Evolutionary conservation across 371 early-diverging fungal genomes (phyloP).

Genomic region (Mucor saturninus): DNA sequence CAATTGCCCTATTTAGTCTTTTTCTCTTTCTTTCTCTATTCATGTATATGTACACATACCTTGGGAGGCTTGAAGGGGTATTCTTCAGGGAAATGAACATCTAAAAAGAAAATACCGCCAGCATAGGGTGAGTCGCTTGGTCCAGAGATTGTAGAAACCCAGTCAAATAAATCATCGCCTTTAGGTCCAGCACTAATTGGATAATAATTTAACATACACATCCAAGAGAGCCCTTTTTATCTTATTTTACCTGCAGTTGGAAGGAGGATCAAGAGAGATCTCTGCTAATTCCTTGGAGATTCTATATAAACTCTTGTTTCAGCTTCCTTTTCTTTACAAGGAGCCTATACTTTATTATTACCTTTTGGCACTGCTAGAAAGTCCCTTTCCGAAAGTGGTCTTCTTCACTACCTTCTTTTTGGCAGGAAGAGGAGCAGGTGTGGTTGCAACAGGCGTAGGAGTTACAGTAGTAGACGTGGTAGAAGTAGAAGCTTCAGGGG

Average conservation of each 20-base stretch:
- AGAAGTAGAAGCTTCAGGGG: slow-evolving; percentile 12
- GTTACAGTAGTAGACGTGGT: slow-evolving; percentile 17
- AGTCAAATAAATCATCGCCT: slow-evolving; percentile 94
- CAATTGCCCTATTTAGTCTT: background rate
- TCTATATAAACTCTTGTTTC: slow-evolving; percentile 42
- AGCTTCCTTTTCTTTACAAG: background rate
- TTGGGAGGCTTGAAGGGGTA: slow-evolving; percentile 99
- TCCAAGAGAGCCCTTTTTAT: background rate
- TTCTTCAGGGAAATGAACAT: slow-evolving; percentile 97
- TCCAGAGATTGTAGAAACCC: slow-evolving; percentile 94
- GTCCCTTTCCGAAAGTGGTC: slow-evolving; percentile 31
- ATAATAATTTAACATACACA: background rate
- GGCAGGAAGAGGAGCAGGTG: slow-evolving; percentile 25
- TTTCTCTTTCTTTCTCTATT: slow-evolving; percentile 3
- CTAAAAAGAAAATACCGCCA: slow-evolving; percentile 95
- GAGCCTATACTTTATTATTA: slow-evolving; percentile 21
- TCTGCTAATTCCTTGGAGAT: slow-evolving; percentile 96
- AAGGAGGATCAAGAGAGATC: slow-evolving; percentile 93
- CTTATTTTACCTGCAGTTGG: slow-evolving; percentile 78
- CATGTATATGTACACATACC: slow-evolving; percentile 38
- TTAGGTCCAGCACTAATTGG: slow-evolving; percentile 89
- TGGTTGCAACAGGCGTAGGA: slow-evolving; percentile 24
- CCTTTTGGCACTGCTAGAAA: slow-evolving; percentile 69
- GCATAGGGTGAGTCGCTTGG: slow-evolving; percentile 83
- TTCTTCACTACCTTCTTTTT: slow-evolving; percentile 37